A percentile compares a stretch with the other conserved stretches of the same genome.
These are phyloP conservation scores for Penstemon eatonii DNA, from an alignment of 257 asterid genomes.

Conservation along the genomic window DNA sequence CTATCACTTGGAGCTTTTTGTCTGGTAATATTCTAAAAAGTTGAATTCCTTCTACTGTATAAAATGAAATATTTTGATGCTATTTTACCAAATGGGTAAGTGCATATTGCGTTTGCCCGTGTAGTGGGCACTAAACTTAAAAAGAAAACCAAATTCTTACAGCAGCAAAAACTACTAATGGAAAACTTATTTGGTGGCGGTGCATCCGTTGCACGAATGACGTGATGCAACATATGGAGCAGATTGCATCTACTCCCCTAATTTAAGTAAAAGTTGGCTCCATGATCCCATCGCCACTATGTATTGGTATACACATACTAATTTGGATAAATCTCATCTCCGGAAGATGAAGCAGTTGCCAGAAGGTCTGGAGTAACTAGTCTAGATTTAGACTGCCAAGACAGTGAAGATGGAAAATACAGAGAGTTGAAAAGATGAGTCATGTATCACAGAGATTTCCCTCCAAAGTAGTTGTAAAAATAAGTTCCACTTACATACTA, in stretches of 20 bases:
- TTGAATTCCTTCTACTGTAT: conserved; percentile 14
- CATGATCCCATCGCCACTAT: no score
- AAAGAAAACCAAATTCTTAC: background rate
- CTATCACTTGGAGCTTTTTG: conserved; percentile 90
- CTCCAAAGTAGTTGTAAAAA: background rate
- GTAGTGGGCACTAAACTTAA: conserved; percentile 4
- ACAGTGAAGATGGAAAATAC: background rate
- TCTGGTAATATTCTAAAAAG: conserved; percentile 47
- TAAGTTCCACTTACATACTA: background rate
- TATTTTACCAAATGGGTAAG: background rate
- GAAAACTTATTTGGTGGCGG: no score
- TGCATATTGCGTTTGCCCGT: conserved; percentile 3
- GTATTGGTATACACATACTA: no score
- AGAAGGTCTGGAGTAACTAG: no score
- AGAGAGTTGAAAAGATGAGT: background rate
- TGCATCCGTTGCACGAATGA: no score
- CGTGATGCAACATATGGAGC: no score
- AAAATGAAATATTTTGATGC: background rate
- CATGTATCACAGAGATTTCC: background rate
- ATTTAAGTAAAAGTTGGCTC: no score
- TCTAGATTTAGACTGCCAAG: background rate
- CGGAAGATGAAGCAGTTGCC: no score
- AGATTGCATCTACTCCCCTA: no score
- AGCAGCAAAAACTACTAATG: background rate
- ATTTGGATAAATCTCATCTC: no score